Conservation (phyloP, 2,329 filamentous ascomycete species). For the Paraphoma sp. region DNA sequence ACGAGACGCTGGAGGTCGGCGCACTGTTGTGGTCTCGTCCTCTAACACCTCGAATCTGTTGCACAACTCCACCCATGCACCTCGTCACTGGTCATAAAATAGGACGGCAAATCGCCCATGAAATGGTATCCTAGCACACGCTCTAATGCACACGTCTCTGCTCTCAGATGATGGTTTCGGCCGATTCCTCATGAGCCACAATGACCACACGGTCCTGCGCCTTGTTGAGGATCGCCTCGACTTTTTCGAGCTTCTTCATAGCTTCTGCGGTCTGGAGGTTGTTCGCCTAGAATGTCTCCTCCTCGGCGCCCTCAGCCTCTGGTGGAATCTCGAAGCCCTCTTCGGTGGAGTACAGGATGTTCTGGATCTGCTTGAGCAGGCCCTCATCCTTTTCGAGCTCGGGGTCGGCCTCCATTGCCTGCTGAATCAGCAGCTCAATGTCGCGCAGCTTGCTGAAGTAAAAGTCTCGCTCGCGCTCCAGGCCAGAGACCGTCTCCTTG, state of each 20-base stretch:
- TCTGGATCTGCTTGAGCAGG: slow-evolving; percentile 93
- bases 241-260: slow-evolving; percentile 8
- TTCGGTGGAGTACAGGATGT: slow-evolving; percentile 96
- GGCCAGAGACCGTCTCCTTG: slow-evolving; percentile 92
- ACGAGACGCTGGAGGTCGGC: neutral
- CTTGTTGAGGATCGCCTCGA: slow-evolving; percentile 9
- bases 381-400: slow-evolving; percentile 94
- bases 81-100: slow-evolving; percentile 28
- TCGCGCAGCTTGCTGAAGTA: slow-evolving; percentile 99
- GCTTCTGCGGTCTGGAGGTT: slow-evolving; percentile 1
- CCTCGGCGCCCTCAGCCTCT: slow-evolving; percentile 76
- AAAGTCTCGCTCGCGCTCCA: slow-evolving; percentile 97
- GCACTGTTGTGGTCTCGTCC: neutral
- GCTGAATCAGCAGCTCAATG: slow-evolving; percentile 93
- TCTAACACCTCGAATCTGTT: neutral
- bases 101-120: slow-evolving; percentile 16
- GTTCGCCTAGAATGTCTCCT: slow-evolving; percentile 61
- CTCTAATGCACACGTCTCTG: slow-evolving; percentile 38
- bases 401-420: slow-evolving; percentile 89
- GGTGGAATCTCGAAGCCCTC: slow-evolving; percentile 83
- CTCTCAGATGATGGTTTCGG: slow-evolving; percentile 20
- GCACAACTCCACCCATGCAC: slow-evolving; percentile 14
- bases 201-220: slow-evolving; percentile 1
- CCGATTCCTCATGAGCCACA: slow-evolving; percentile 57
- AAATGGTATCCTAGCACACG: slow-evolving; percentile 42